These are phyloP conservation scores for Trametes cubensis DNA, from an alignment of 768 basidiomycete genomes.

Conservation along the genomic window DNA sequence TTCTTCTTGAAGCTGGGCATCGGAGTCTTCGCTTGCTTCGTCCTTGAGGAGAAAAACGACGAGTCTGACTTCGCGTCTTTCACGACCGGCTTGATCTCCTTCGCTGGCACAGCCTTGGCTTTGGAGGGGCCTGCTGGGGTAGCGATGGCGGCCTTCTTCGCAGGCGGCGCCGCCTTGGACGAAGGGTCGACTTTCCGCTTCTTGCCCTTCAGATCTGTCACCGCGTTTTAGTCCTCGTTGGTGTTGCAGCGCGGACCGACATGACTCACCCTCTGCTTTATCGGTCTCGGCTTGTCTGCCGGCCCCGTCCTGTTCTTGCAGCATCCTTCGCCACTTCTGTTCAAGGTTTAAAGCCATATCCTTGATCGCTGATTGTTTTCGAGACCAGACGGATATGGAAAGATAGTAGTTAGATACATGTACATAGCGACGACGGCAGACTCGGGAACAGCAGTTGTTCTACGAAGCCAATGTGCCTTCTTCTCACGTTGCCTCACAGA, in stretches of 20 bases:
- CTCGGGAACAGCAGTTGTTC: constrained; percentile 11
- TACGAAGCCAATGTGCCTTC: constrained; percentile 9
- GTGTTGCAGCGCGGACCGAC: constrained; percentile 43
- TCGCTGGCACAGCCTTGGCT: constrained; percentile 42
- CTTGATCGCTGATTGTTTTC: constrained; percentile 72
- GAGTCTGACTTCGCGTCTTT: constrained; percentile 86
- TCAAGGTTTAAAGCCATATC: constrained; percentile 91
- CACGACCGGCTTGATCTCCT: constrained; percentile 48
- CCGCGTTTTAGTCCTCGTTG: constrained; percentile 26
- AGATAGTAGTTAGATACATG: constrained; percentile 70
- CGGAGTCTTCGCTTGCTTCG: constrained; percentile 75
- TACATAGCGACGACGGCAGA: constrained; percentile 13
- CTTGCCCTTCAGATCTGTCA: constrained; percentile 60
- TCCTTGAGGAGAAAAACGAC: constrained; percentile 80
- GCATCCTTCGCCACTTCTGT: constrained; percentile 77
- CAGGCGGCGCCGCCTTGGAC: constrained; percentile 50
- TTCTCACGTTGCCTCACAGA: neutral
- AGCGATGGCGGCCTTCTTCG: constrained; percentile 67
- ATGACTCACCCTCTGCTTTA: constrained; percentile 71
- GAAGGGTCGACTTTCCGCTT: constrained; percentile 74
- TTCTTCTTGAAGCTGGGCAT: constrained; percentile 88
- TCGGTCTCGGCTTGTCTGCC: constrained; percentile 40
- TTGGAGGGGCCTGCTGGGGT: constrained; percentile 41
- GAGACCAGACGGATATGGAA: constrained; percentile 43
- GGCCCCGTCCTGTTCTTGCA: constrained; percentile 44